Evolutionary conservation across 768 basidiomycete genomes (phyloP).

Genomic region (Amanita fuliginea): DNA sequence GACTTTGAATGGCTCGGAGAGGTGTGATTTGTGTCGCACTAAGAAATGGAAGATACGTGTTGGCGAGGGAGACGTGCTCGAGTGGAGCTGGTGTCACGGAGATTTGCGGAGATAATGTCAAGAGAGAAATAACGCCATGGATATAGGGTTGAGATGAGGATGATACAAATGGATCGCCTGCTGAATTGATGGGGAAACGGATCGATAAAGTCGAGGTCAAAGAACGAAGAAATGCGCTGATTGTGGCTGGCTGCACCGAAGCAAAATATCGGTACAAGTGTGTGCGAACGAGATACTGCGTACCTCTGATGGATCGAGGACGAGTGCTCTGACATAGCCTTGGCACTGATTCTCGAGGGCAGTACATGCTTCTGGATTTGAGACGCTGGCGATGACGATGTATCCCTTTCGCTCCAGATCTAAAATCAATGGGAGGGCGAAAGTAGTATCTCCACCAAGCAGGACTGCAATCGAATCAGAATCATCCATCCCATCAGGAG

Average conservation of each 20-base stretch:
- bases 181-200: slow-evolving; percentile 65
- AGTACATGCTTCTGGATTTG: slow-evolving; percentile 53
- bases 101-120: slow-evolving; percentile 39
- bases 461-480: slow-evolving; percentile 39
- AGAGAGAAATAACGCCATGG: slow-evolving; percentile 68
- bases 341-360: slow-evolving; percentile 52
- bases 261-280: neutral
- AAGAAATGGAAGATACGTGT: slow-evolving; percentile 60
- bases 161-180: slow-evolving; percentile 74
- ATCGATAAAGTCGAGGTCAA: slow-evolving; percentile 71
- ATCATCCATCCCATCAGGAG: neutral
- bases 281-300: slow-evolving; percentile 8
- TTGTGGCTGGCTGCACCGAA: slow-evolving; percentile 46
- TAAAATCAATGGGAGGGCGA: slow-evolving; percentile 60
- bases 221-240: slow-evolving; percentile 72
- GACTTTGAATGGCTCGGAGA: slow-evolving; percentile 62
- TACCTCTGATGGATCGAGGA: slow-evolving; percentile 74
- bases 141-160: slow-evolving; percentile 59
- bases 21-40: slow-evolving; percentile 69
- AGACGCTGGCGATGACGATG: slow-evolving; percentile 74
- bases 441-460: slow-evolving; percentile 68
- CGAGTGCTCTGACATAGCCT: slow-evolving; percentile 73
- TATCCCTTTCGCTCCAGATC: slow-evolving; percentile 73
- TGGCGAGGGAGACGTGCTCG: slow-evolving; percentile 55
- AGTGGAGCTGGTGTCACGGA: slow-evolving; percentile 45